phyloP scores from a whole-genome alignment of 1,284 basidiomycete species.

The Rhodotorula sp. region DNA sequence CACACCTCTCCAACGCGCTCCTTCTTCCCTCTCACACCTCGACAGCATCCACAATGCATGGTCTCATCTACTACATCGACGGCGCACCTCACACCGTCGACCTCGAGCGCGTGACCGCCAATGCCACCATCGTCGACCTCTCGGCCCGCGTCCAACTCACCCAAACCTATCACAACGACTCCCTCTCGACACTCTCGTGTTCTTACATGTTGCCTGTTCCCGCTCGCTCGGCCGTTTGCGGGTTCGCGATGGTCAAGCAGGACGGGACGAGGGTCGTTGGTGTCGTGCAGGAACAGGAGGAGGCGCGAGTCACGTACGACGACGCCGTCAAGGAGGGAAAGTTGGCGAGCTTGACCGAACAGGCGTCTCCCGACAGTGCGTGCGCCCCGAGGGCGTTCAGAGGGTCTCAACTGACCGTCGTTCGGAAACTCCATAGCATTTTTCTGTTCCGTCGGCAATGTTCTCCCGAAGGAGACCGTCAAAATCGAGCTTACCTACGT shows the following conservation, averaged over 20 bases:
- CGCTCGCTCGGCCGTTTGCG: conserved; percentile 56
- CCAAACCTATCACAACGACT: conserved; percentile 56
- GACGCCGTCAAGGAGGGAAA: conserved; percentile 53
- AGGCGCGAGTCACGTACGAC: conserved; percentile 54
- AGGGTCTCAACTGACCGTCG: not conserved
- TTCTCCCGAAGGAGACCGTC: conserved; percentile 18
- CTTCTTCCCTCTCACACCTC: not conserved
- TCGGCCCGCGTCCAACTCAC: conserved; percentile 44
- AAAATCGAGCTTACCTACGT: conserved; percentile 23
- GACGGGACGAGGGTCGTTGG: conserved; percentile 55
- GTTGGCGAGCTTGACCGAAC: conserved; percentile 51
- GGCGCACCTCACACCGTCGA: not conserved
- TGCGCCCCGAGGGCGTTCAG: not conserved
- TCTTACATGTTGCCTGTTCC: conserved; percentile 64
- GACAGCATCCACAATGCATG: not conserved
- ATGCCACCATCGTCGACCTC: conserved; percentile 4
- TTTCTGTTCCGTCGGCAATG: conserved; percentile 18
- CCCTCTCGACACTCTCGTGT: conserved; percentile 47
- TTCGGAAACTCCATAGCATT: conserved; percentile 17
- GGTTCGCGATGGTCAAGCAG: conserved; percentile 54
- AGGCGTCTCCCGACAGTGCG: conserved; percentile 30
- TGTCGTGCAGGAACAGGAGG: conserved; percentile 55
- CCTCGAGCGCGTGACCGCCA: conserved; percentile 7
- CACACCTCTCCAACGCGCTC: not conserved
- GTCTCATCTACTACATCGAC: conserved; percentile 3